Percentiles rank a stretch among this genome's conserved stretches.
Evolutionary conservation across 257 asterid genomes (phyloP).

Genomic region (Echium plantagineum): DNA sequence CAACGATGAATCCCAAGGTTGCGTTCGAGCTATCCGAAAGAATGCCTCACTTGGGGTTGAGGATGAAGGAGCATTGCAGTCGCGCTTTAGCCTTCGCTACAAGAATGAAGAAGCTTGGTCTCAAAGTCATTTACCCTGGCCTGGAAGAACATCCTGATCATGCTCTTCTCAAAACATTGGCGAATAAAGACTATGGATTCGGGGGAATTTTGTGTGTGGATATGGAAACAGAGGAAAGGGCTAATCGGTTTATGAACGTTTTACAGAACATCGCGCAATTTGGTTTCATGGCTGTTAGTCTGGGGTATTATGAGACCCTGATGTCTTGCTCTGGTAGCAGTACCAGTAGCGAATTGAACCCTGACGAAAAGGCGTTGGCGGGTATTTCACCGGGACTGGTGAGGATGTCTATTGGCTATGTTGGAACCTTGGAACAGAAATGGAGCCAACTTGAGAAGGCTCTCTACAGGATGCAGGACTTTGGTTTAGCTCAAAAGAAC

Average conservation of each 20-base stretch:
- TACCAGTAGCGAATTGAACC: conserved; percentile 80
- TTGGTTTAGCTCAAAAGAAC: conserved; percentile 9
- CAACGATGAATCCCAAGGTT: conserved; percentile 88
- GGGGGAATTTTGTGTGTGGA: conserved; percentile 79
- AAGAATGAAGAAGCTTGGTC: conserved; percentile 57
- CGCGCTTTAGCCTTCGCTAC: conserved; percentile 60
- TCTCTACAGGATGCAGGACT: conserved; percentile 37
- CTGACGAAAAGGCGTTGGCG: conserved; percentile 54
- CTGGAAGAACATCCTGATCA: conserved; percentile 73
- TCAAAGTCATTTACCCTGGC: conserved; percentile 78
- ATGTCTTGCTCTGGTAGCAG: conserved; percentile 96
- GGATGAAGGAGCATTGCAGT: conserved; percentile 83
- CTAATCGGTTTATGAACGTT: conserved; percentile 59
- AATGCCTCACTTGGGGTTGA: conserved; percentile 64
- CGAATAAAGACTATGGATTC: conserved; percentile 56
- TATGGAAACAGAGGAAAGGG: conserved; percentile 81
- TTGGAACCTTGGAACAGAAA: conserved; percentile 74
- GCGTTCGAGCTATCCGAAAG: conserved; percentile 79
- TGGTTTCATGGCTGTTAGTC: conserved; percentile 88
- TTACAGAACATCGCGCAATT: conserved; percentile 64
- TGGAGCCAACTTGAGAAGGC: conserved; percentile 90
- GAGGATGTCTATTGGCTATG: conserved; percentile 79
- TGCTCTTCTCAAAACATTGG: conserved; percentile 39
- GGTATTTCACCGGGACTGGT: conserved; percentile 84
- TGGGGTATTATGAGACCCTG: conserved; percentile 84